Evolutionary conservation across 805 yeast species (phyloP), one percentile per base, ranked within the genome.

Genomic region (Suhomyces sp.): DNA sequence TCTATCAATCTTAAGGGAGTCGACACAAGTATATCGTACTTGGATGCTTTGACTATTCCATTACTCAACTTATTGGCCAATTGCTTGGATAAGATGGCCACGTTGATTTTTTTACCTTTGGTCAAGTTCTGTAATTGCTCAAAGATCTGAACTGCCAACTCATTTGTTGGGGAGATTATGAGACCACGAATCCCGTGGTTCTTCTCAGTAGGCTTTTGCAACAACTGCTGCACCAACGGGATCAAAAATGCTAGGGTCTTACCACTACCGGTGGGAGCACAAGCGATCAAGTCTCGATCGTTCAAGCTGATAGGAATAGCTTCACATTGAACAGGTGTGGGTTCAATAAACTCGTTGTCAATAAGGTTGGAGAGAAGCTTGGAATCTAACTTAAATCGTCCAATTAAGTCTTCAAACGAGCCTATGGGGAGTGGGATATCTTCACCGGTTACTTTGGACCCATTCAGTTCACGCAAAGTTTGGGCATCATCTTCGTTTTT

Each of bases 241-340:
- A 91, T 82, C 52, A 89, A 73, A 65, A 88, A 94, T 29, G 97
- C 96, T 47, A 94, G 75, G 0, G 99, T 94, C 67, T 94, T 94
- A 77, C 99, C 99, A 4, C 97, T 90, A 61, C 99, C 99, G 0
- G 99, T 94, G 46, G 98, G 98, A 0, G 98, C 97, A 77, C 97
- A 90, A 1, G 96, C 96, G 44, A 94, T 76, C 33, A 94, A 67
- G 65, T 93, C 97, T 54, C 96, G 81, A 27, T 76, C 79, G 50
- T 82, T 77, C 50, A 90, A 71, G 12, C 89, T 71, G 8, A 84
- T 74, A 2, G 99, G 97, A 42, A 94, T 85, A 1, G 91, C 84
- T 68, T 94, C 97, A 56, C 90, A 82, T 71, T 94, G 99, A 61
- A 94, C 89, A 3, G 97, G 86, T 0, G 99, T 93, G 5, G 99